Base-by-base conservation (phyloP, 1,284 basidiomycete species). In the Tranzscheliella williamsii region DNA sequence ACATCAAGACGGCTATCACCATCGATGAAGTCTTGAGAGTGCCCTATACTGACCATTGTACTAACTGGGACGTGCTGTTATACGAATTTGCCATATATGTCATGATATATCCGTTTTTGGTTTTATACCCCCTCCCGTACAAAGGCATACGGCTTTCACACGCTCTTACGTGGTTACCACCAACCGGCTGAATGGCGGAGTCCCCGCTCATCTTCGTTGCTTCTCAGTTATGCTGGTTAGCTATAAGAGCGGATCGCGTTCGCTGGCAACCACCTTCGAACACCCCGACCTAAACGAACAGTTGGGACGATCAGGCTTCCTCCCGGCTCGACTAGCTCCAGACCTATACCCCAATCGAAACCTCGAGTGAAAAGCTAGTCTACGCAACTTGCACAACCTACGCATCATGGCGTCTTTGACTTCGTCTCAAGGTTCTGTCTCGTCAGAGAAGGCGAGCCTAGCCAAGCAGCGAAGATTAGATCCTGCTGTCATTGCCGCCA, bases 401-500 rank as follows among this genome's bases (percentile, higher is more conserved):
- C n/a, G 9, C 31, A n/a, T 17, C 17, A n/a, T 33, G 31, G 8
- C 31, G 31, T 9, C 31, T 16, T 17, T 17, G 8, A 8, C 17
- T n/a, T 33, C 31, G 7, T 29, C 9, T 29, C 26, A 29, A 29
- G 9, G n/a, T 29, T 29, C 26, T 9, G 9, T n/a, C 9, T 29
- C 26, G 26, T 8, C 11, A 18, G 31, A 33, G 17, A 33, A 33
- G 31, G 13, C 11, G 9, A 7, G 9, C 8, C 9, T 17, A 7
- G 31, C 17, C 17, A 16, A n/a, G 13, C 11, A 33, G 16, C 9
- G 44, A 31, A 41, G 51, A 41, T 55, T 66, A 27, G 58, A 69
- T 29, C 51, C 67, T 5, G 34, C 31, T 15, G 63, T 69, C 33
- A 22, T 60, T 22, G 47, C 54, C 9, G 58, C 58, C 15, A 41